Percentiles rank a stretch among this genome's conserved stretches.
phyloP scores from a whole-genome alignment of 2,329 filamentous ascomycete genomes.

The Ramularia endophylla region DNA sequence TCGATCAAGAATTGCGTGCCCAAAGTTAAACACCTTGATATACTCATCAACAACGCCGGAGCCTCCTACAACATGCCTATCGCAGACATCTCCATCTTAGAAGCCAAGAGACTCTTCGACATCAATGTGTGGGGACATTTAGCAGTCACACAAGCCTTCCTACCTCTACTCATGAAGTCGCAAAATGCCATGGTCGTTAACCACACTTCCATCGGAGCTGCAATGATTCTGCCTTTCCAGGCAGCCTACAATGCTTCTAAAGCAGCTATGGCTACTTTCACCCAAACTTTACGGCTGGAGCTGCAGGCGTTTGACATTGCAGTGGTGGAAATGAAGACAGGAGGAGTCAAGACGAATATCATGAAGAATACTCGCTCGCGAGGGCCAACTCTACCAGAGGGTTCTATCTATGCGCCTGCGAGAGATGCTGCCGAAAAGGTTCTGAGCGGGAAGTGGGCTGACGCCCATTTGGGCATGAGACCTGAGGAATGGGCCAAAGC shows the following conservation, averaged over 20 bases:
- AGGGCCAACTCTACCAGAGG: slow-evolving; percentile 17
- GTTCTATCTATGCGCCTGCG: slow-evolving; percentile 21
- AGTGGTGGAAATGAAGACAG: slow-evolving; percentile 21
- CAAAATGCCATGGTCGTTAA: slow-evolving; percentile 32
- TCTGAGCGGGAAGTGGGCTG: not conserved
- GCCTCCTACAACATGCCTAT: slow-evolving; percentile 30
- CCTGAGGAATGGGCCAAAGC: slow-evolving; percentile 15
- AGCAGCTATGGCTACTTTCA: slow-evolving; percentile 16
- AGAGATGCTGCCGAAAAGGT: slow-evolving; percentile 7
- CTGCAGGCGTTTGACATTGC: slow-evolving; percentile 16
- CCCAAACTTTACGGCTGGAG: slow-evolving; percentile 21
- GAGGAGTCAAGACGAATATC: slow-evolving; percentile 17
- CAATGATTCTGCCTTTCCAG: slow-evolving; percentile 29
- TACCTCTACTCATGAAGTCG: slow-evolving; percentile 33
- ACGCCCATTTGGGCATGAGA: slow-evolving; percentile 3
- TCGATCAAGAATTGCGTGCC: slow-evolving; percentile 26
- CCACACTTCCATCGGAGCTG: slow-evolving; percentile 31
- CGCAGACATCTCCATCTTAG: slow-evolving; percentile 14
- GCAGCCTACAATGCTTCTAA: slow-evolving; percentile 29
- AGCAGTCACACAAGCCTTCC: slow-evolving; percentile 26
- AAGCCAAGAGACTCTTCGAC: slow-evolving; percentile 28
- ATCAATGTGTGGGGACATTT: slow-evolving; percentile 31
- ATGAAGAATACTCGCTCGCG: slow-evolving; percentile 7
- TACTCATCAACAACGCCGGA: slow-evolving; percentile 46
- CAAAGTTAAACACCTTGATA: slow-evolving; percentile 34